These are phyloP conservation scores for Sungouiella blattae DNA, from an alignment of 805 yeast species.

Conservation along the genomic window DNA sequence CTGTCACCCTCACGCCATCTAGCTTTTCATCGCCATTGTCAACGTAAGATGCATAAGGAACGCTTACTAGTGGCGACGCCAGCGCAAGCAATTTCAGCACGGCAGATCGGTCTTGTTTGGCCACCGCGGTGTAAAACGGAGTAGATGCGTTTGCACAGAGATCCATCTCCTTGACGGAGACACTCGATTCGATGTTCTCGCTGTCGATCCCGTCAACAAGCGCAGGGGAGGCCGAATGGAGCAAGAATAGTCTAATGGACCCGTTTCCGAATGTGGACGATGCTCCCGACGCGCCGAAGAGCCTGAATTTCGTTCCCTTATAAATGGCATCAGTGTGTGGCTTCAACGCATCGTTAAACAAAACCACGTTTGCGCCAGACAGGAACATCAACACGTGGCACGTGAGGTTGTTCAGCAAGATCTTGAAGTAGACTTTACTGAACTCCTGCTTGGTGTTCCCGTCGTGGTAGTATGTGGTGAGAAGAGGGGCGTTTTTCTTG, in stretches of 20 bases:
- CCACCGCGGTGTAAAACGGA: constrained; percentile 19
- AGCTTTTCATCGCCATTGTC: constrained; percentile 23
- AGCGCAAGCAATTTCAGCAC: constrained; percentile 18
- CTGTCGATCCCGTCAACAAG: constrained; percentile 21
- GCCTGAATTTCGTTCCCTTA: constrained; percentile 26
- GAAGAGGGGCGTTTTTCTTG: constrained; percentile 28
- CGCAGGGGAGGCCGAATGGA: constrained; percentile 15
- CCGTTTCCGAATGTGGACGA: constrained; percentile 35
- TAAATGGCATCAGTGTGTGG: constrained; percentile 28
- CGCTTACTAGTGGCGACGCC: constrained; percentile 17
- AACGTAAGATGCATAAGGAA: constrained; percentile 30
- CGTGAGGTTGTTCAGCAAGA: constrained; percentile 24
- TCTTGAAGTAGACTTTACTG: constrained; percentile 29
- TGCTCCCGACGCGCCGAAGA: constrained; percentile 30
- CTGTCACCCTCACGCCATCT: constrained; percentile 20
- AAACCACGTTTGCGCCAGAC: constrained; percentile 16
- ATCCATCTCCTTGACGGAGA: constrained; percentile 9
- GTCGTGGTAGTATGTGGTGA: constrained; percentile 17
- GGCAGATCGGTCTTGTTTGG: constrained; percentile 17
- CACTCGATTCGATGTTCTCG: constrained; percentile 3
- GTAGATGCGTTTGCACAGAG: constrained; percentile 11
- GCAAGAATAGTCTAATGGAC: constrained; percentile 20
- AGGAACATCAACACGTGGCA: constrained; percentile 25
- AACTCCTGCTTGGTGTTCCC: constrained; percentile 17
- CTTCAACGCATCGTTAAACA: constrained; percentile 26